phyloP scores from a whole-genome alignment of 352 stramenopile species.

The Phytophthora rubi region DNA sequence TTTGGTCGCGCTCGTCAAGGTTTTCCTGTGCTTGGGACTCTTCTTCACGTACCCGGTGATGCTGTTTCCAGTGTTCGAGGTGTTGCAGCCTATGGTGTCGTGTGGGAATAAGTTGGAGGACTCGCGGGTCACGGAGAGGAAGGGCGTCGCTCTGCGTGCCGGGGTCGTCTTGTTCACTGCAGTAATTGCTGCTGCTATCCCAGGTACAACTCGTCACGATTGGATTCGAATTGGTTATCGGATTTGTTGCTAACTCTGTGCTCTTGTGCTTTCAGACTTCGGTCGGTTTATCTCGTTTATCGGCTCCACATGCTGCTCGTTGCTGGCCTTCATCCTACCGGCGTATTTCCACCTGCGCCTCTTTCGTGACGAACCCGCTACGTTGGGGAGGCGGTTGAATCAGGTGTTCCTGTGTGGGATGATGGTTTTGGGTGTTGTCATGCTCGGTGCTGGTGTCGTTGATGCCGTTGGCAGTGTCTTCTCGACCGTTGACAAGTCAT shows the following conservation, averaged over 20 bases:
- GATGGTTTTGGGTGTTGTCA: conserved; percentile 42
- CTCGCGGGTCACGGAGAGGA: conserved; percentile 28
- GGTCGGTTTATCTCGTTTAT: conserved; percentile 93
- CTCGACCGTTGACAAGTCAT: conserved; percentile 12
- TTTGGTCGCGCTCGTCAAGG: conserved; percentile 81
- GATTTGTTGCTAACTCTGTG: neutral
- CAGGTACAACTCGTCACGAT: conserved; percentile 35
- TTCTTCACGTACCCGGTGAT: conserved; percentile 95
- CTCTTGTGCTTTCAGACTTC: conserved; percentile 70
- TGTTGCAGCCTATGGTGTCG: conserved; percentile 51
- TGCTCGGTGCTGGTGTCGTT: conserved; percentile 45
- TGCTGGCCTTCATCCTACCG: conserved; percentile 91
- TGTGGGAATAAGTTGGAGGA: conserved; percentile 34
- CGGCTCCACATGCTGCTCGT: conserved; percentile 88
- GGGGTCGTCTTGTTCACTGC: conserved; percentile 80
- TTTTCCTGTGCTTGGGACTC: conserved; percentile 86
- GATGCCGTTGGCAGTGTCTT: conserved; percentile 40
- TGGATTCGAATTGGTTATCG: neutral
- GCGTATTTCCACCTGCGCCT: conserved; percentile 86
- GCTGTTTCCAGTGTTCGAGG: conserved; percentile 92
- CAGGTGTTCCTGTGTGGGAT: conserved; percentile 46
- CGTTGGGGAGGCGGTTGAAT: conserved; percentile 26
- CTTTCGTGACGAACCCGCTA: conserved; percentile 47
- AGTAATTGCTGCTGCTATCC: conserved; percentile 78
- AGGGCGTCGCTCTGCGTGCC: conserved; percentile 52